Conservation (phyloP, 345 rosid species). For the Citrus sinensis region DNA sequence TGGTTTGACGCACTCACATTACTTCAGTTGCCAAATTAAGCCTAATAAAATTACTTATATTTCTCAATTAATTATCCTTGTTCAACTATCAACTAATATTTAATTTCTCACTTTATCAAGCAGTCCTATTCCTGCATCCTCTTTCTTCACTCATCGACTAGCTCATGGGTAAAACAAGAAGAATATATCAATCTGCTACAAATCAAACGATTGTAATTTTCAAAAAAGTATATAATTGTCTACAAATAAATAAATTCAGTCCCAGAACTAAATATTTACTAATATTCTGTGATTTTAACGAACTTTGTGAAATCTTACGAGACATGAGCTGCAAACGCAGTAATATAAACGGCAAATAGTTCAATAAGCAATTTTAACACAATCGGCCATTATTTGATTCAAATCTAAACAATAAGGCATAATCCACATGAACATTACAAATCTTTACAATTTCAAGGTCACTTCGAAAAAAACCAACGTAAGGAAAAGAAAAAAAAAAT, state of each 20-base stretch:
- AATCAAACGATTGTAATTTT: background rate
- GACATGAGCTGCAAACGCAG: background rate
- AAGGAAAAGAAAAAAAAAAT: background rate
- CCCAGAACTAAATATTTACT: background rate
- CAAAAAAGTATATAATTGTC: background rate
- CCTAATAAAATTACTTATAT: background rate
- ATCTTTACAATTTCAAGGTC: background rate
- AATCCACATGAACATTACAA: background rate
- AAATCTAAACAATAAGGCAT: background rate
- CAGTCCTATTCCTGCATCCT: background rate
- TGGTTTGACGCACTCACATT: background rate
- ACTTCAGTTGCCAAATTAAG: background rate
- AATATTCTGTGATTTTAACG: background rate
- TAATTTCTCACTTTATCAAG: background rate
- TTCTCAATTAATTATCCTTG: background rate
- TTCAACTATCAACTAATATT: background rate
- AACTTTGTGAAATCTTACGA: background rate
- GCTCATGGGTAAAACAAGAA: background rate
- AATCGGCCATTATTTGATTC: background rate
- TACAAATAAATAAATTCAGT: background rate
- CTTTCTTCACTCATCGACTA: background rate
- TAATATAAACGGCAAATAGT: background rate
- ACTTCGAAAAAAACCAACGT: background rate
- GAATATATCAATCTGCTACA: background rate
- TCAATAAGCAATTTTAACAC: background rate